Conservation (phyloP, 2,329 filamentous ascomycete species). For the Zymoseptoria tritici region DNA sequence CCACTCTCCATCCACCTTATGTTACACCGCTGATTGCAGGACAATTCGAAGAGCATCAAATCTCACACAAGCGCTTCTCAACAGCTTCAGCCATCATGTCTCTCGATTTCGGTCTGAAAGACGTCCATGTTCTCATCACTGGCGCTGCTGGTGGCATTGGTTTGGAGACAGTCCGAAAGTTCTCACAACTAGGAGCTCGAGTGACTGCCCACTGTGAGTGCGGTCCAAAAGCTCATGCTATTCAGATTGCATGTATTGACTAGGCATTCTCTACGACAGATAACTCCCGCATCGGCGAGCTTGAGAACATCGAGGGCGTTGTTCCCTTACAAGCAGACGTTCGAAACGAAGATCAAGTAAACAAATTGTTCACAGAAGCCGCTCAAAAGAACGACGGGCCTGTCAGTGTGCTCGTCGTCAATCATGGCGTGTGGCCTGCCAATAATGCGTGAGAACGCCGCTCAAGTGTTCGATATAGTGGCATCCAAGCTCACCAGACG, state of each 20-base stretch:
- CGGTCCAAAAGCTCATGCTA: too few relatives aligned
- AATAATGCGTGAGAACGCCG: slow-evolving; percentile 5
- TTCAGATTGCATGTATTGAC: slow-evolving; percentile 1
- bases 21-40: too few relatives aligned
- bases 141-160: slow-evolving; percentile 26
- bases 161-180: slow-evolving; percentile 32
- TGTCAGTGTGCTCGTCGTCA: slow-evolving; percentile 36
- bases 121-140: slow-evolving; percentile 31
- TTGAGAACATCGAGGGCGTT: slow-evolving; percentile 21
- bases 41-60: neutral
- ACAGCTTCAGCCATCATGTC: slow-evolving; percentile 17
- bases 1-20: too few relatives aligned
- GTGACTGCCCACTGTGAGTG: slow-evolving; percentile 33
- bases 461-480: neutral
- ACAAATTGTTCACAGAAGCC: slow-evolving; percentile 24
- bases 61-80: neutral
- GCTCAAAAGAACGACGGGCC: slow-evolving; percentile 28
- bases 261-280: slow-evolving; percentile 5
- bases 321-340: slow-evolving; percentile 28
- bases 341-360: slow-evolving; percentile 27
- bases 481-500: neutral
- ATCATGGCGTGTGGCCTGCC: slow-evolving; percentile 29
- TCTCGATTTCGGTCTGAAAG: slow-evolving; percentile 24
- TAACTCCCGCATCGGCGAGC: slow-evolving; percentile 19
- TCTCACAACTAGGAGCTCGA: slow-evolving; percentile 29